phyloP scores from a whole-genome alignment of 768 basidiomycete genomes.

The Trametes cubensis region DNA sequence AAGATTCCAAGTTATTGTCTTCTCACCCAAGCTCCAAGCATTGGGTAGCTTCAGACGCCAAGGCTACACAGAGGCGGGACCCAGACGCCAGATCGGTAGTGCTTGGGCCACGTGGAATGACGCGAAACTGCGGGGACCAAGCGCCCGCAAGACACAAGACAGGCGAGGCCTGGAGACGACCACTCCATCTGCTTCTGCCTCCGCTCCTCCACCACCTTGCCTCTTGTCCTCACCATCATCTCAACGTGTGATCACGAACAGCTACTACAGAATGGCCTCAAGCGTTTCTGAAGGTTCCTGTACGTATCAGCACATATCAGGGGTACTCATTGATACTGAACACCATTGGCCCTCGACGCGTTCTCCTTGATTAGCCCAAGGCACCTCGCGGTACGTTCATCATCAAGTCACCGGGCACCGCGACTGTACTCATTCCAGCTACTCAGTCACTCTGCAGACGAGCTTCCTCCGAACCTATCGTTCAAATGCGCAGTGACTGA shows the following conservation, averaged over 20 bases:
- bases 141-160: not conserved
- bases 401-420: not conserved
- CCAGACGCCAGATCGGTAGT: not conserved
- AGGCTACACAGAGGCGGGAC: too few relatives aligned
- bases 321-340: not conserved
- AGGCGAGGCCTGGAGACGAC: constrained; percentile 7
- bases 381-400: constrained; percentile 10
- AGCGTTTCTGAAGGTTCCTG: not conserved
- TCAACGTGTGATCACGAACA: not conserved
- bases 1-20: too few relatives aligned
- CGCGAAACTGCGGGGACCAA: constrained; percentile 17
- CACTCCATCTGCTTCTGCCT: constrained; percentile 12
- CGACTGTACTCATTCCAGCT: not conserved
- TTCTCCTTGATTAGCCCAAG: constrained; percentile 12
- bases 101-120: constrained; percentile 26
- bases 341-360: not conserved
- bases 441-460: constrained; percentile 4
- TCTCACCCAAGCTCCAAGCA: too few relatives aligned
- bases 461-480: constrained; percentile 25
- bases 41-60: too few relatives aligned
- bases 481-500: constrained; percentile 66
- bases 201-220: constrained; percentile 8
- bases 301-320: not conserved
- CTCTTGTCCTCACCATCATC: not conserved
- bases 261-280: not conserved